A percentile compares a stretch with the other conserved stretches of the same genome.
These are phyloP conservation scores for Lodderomyces margitis DNA, from an alignment of 1,139 yeast species.

Conservation along the genomic window DNA sequence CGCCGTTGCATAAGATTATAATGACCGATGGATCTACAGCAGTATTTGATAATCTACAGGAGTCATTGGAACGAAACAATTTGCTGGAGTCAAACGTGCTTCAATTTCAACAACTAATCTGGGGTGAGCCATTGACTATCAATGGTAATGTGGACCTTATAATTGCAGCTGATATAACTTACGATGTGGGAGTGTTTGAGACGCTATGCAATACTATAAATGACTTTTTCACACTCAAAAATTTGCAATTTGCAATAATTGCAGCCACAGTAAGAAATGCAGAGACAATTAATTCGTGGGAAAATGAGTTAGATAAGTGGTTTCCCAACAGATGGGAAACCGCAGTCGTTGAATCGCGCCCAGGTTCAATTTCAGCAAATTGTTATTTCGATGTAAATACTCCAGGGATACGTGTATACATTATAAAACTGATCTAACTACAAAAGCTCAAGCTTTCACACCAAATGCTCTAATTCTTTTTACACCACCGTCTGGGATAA, in stretches of 20 bases:
- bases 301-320: constrained; percentile 30
- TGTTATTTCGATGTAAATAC: constrained; percentile 35
- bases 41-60: constrained; percentile 52
- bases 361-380: constrained; percentile 19
- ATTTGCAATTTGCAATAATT: constrained; percentile 39
- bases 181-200: constrained; percentile 64
- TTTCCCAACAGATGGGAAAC: constrained; percentile 27
- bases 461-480: constrained; percentile 87
- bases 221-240: constrained; percentile 33
- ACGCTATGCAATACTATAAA: constrained; percentile 50
- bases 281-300: constrained; percentile 57
- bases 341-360: constrained; percentile 17
- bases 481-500: constrained; percentile 95
- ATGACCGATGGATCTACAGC: constrained; percentile 78
- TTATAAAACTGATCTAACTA: background rate
- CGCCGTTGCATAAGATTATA: constrained; percentile 29
- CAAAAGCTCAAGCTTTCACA: constrained; percentile 26
- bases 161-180: constrained; percentile 85
- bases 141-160: constrained; percentile 41
- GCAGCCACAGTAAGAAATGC: constrained; percentile 75
- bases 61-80: constrained; percentile 48
- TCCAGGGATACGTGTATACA: constrained; percentile 44
- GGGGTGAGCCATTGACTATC: constrained; percentile 51
- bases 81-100: constrained; percentile 13
- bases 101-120: constrained; percentile 39